A percentile compares a stretch with the other conserved stretches of the same genome.
Evolutionary conservation across 73 alveolate genomes (phyloP).

Genomic region (Tetrahymena elliotti): DNA sequence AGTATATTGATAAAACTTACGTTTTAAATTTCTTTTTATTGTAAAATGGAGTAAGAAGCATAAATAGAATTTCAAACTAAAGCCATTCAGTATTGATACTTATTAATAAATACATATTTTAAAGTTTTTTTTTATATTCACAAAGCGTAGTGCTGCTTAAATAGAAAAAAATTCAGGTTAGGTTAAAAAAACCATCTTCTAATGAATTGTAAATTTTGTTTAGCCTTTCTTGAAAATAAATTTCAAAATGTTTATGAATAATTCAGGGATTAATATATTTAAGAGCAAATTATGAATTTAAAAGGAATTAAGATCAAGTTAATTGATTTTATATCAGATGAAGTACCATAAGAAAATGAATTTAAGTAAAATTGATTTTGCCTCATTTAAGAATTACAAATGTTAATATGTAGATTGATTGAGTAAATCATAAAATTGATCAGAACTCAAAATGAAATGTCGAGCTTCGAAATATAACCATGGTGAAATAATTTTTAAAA

Average conservation of each 20-base stretch:
- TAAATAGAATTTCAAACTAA: too few species aligned
- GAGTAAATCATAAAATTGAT: background rate
- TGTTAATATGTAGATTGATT: background rate
- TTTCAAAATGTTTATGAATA: too few species aligned
- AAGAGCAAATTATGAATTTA: background rate
- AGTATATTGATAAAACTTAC: too few species aligned
- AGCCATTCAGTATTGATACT: background rate
- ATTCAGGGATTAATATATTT: background rate
- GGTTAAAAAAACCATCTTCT: background rate
- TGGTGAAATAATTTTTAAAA: background rate
- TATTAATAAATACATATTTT: too few species aligned
- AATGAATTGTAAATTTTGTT: background rate
- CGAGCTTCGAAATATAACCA: background rate
- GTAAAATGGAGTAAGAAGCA: background rate
- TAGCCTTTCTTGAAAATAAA: too few species aligned
- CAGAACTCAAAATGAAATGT: background rate
- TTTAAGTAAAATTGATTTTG: background rate
- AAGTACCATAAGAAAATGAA: background rate
- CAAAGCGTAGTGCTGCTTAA: background rate
- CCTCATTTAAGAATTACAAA: too few species aligned
- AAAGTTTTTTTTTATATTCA: too few species aligned
- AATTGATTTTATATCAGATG: background rate
- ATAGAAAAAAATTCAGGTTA: background rate
- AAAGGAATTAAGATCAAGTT: background rate
- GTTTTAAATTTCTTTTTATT: too few species aligned